phyloP scores from a whole-genome alignment of 306 rosid genomes.

The Vicia faba region DNA sequence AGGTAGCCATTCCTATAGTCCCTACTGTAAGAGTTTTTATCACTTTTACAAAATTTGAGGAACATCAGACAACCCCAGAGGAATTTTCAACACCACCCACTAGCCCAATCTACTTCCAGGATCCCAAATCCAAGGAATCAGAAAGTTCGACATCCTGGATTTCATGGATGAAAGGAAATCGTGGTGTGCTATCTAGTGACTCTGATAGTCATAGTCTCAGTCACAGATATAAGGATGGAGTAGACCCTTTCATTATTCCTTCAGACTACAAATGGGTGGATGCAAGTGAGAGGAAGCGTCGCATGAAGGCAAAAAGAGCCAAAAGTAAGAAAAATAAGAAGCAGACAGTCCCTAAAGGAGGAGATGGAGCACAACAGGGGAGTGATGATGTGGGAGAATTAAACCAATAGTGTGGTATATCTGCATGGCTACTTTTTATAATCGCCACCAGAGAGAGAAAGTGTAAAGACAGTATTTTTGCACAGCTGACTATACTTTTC shows the following conservation, averaged over 20 bases:
- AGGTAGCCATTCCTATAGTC: conserved; percentile 97
- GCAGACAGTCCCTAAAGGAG: conserved; percentile 57
- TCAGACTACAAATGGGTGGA: conserved; percentile 94
- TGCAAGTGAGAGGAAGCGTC: conserved; percentile 92
- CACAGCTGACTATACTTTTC: conserved; percentile 63
- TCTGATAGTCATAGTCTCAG: conserved; percentile 84
- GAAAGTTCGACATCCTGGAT: conserved; percentile 93
- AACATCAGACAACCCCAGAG: conserved; percentile 90
- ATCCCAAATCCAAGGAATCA: conserved; percentile 84
- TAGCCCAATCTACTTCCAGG: conserved; percentile 95
- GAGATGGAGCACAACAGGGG: conserved; percentile 59
- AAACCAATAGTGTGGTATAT: conserved; percentile 32
- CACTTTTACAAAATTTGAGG: conserved; percentile 95
- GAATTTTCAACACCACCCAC: conserved; percentile 97
- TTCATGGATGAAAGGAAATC: conserved; percentile 93
- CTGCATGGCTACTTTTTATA: conserved; percentile 37
- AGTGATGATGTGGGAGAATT: conserved; percentile 64
- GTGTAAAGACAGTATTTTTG: conserved; percentile 45
- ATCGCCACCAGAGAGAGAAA: conserved; percentile 41
- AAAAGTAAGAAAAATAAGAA: conserved; percentile 77
- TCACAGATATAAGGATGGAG: conserved; percentile 74
- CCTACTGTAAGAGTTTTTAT: conserved; percentile 90
- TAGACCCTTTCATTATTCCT: conserved; percentile 91
- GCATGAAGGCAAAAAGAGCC: conserved; percentile 92
- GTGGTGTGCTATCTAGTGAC: conserved; percentile 70